Conservation (phyloP, 768 basidiomycete genomes). For the Butyriboletus loyo region DNA sequence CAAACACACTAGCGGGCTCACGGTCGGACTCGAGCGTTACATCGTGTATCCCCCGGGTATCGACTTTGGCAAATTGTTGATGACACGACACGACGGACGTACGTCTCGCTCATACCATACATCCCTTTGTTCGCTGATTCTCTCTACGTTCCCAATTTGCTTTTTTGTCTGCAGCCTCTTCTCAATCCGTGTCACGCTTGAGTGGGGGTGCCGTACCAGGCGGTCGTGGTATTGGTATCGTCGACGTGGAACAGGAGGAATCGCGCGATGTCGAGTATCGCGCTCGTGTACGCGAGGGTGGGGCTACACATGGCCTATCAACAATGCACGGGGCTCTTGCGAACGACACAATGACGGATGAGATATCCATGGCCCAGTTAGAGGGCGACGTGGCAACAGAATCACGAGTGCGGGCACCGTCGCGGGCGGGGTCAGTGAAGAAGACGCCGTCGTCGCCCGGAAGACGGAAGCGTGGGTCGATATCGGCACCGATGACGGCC, state of each 20-base stretch:
- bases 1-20: constrained; percentile 40
- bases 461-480: not conserved
- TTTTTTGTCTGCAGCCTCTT: not conserved
- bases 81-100: constrained; percentile 21
- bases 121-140: not conserved
- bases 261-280: constrained; percentile 14
- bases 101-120: not conserved
- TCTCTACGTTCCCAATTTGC: not conserved
- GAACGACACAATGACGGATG: constrained; percentile 1
- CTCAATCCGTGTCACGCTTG: constrained; percentile 3
- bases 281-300: not conserved
- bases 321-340: not conserved
- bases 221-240: constrained; percentile 25
- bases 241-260: constrained; percentile 25
- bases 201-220: constrained; percentile 29
- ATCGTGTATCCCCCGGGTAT: constrained; percentile 64
- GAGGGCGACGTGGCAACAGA: not conserved
- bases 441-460: constrained; percentile 6
- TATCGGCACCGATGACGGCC: not conserved
- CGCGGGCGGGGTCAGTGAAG: constrained; percentile 9
- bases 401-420: not conserved
- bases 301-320: not conserved
- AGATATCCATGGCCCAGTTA: not conserved
- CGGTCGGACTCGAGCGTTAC: constrained; percentile 64
- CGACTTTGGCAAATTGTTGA: constrained; percentile 52